Conservation (phyloP, 495 filamentous ascomycete genomes). For the Beverwykella pulmonaria region DNA sequence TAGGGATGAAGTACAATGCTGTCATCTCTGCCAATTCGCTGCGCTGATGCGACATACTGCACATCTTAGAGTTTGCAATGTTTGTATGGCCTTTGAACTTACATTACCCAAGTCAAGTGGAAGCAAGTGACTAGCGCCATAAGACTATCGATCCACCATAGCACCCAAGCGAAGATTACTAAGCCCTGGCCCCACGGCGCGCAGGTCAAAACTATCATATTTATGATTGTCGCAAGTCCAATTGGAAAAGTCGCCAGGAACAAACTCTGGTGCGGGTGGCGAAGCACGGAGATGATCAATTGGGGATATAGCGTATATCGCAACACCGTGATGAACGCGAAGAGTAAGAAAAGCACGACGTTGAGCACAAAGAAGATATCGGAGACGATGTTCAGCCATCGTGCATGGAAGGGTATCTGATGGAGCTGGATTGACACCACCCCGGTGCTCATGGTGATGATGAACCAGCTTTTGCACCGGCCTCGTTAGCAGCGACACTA, state of each 20-base stretch:
- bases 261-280: slow-evolving; percentile 60
- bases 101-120: slow-evolving; percentile 59
- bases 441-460: slow-evolving; percentile 67
- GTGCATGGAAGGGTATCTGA: slow-evolving; percentile 56
- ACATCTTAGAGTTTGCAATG: background rate
- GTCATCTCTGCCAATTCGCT: slow-evolving; percentile 56
- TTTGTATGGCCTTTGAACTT: slow-evolving; percentile 38
- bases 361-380: slow-evolving; percentile 60
- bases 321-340: slow-evolving; percentile 52
- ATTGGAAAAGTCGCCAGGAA: slow-evolving; percentile 67
- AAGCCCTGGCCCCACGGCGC: slow-evolving; percentile 57
- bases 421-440: slow-evolving; percentile 64
- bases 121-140: slow-evolving; percentile 56
- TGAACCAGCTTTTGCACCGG: slow-evolving; percentile 47
- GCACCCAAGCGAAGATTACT: slow-evolving; percentile 47
- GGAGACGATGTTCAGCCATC: slow-evolving; percentile 55
- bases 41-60: slow-evolving; percentile 45
- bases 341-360: slow-evolving; percentile 54
- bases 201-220: slow-evolving; percentile 60
- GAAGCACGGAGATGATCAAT: slow-evolving; percentile 60
- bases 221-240: slow-evolving; percentile 64
- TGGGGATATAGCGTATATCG: slow-evolving; percentile 62
- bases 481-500: no score
- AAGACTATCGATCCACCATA: slow-evolving; percentile 64
- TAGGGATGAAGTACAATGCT: slow-evolving; percentile 63